Evolutionary conservation across 345 rosid genomes (phyloP).

Genomic region (Physaria fendleri): DNA sequence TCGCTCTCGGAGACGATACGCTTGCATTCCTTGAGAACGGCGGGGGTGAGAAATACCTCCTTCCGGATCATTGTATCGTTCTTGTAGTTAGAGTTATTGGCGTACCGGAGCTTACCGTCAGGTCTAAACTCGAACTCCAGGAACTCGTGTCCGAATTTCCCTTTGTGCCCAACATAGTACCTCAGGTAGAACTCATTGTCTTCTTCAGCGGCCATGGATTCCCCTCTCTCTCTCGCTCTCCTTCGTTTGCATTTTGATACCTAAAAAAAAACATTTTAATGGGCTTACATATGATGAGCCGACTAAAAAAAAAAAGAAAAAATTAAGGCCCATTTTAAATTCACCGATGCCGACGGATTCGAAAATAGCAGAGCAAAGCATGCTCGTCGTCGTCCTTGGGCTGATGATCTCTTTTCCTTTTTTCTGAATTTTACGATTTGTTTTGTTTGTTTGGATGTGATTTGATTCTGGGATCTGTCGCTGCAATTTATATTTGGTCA

Average conservation of each 20-base stretch:
- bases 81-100: slow-evolving; percentile 98
- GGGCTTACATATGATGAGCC: neutral
- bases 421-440: no score
- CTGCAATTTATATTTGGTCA: no score
- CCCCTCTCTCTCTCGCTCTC: neutral
- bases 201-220: slow-evolving; percentile 52
- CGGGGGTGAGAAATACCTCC: slow-evolving; percentile 93
- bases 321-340: neutral
- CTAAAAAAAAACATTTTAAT: neutral
- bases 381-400: no score
- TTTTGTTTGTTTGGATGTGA: no score
- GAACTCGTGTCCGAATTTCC: slow-evolving; percentile 98
- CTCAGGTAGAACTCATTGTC: slow-evolving; percentile 81
- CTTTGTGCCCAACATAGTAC: slow-evolving; percentile 97
- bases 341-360: slow-evolving; percentile 37
- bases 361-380: no score
- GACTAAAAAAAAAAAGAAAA: neutral
- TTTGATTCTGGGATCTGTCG: no score
- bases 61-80: slow-evolving; percentile 99
- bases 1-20: slow-evolving; percentile 98
- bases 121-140: slow-evolving; percentile 96
- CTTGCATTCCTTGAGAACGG: slow-evolving; percentile 88
- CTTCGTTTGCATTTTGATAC: neutral
- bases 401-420: no score
- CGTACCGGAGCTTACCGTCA: slow-evolving; percentile 96